phyloP scores from a whole-genome alignment of 352 stramenopile genomes.

The Pythium biforme region DNA sequence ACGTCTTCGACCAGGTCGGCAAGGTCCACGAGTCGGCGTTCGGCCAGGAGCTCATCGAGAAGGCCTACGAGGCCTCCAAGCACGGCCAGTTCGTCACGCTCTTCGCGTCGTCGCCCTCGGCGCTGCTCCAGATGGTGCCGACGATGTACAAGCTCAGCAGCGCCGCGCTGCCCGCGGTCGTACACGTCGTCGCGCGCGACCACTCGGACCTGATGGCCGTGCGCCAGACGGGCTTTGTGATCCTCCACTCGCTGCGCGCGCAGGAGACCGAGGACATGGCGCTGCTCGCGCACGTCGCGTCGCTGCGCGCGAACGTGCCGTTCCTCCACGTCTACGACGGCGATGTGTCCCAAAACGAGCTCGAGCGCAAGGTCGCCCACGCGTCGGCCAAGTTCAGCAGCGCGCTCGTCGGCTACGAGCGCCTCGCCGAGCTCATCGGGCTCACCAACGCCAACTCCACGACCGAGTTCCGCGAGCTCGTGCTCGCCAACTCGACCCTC shows the following conservation, averaged over 20 bases:
- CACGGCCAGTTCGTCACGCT: constrained; percentile 87
- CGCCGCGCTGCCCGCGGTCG: constrained; percentile 77
- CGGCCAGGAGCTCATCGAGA: constrained; percentile 63
- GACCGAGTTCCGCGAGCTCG: constrained; percentile 59
- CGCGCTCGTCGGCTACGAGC: constrained; percentile 68
- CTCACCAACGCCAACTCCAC: constrained; percentile 44
- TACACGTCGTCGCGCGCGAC: constrained; percentile 90
- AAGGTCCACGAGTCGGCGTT: constrained; percentile 46
- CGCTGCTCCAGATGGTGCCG: constrained; percentile 91
- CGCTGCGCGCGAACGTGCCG: constrained; percentile 86
- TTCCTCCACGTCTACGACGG: constrained; percentile 94
- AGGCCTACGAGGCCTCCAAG: constrained; percentile 58
- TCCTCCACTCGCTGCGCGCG: constrained; percentile 86
- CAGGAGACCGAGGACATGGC: constrained; percentile 92
- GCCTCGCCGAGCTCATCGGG: constrained; percentile 64
- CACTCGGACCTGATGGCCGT: constrained; percentile 93
- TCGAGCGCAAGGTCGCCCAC: constrained; percentile 50
- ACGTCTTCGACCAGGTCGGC: constrained; percentile 79
- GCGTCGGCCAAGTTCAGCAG: constrained; percentile 57
- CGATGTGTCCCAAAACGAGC: constrained; percentile 86
- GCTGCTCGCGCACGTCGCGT: constrained; percentile 87
- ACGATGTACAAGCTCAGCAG: constrained; percentile 94
- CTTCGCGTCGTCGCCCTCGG: constrained; percentile 84
- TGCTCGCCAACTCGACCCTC: constrained; percentile 52
- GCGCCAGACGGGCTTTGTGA: constrained; percentile 87